Evolutionary conservation across 176 grass and related monocot species (phyloP), one percentile per base, ranked within the genome.

Genomic region (Oryza longistaminata): DNA sequence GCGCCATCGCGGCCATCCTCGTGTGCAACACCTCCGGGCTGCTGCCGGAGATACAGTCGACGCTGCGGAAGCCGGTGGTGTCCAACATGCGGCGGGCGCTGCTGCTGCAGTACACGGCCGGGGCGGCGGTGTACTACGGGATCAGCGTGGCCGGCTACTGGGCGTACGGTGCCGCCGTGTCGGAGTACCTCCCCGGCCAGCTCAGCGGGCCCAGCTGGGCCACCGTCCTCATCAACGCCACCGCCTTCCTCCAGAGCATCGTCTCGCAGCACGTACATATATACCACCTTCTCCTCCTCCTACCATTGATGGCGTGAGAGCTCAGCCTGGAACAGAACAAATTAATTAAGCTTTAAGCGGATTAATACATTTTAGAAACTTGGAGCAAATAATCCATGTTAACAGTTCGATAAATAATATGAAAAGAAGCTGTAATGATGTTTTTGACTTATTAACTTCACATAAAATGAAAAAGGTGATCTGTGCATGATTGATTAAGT

Each of bases 41-140:
- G 77, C 90, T 97, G 34, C 94, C 92, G 16, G 94, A 97, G 90
- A 97, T 97, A 24, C 94, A 95, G 89, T 97, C 94, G 35, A 97
- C 94, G 69, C 83, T 97, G 66, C 77, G 90, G 27, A 92, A 87
- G 67, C 90, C 94, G 39, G 81, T 71, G 55, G 85, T 83, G 78
- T 26, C 48, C 11, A 92, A 92, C 86, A 92, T 92, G 92, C 48
- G 90, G 74, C 88, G 85, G 35, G 94, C 90, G 83, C 76, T 97
- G 78, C 48, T 68, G 83, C 85, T 90, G 86, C 92, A 91, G 73
- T 94, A 87, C 85, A 97, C 90, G 2, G 69, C 85, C 24, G 94
- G 94, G n/a, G 83, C 85, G 0, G 81, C 77, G 16, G 68, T 64
- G 17, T 94, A 92, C 76, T 97, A 94, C 45, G 90, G 94, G 64